Conservation (phyloP, 805 yeast genomes). For the Saccharomyces eubayanus region DNA sequence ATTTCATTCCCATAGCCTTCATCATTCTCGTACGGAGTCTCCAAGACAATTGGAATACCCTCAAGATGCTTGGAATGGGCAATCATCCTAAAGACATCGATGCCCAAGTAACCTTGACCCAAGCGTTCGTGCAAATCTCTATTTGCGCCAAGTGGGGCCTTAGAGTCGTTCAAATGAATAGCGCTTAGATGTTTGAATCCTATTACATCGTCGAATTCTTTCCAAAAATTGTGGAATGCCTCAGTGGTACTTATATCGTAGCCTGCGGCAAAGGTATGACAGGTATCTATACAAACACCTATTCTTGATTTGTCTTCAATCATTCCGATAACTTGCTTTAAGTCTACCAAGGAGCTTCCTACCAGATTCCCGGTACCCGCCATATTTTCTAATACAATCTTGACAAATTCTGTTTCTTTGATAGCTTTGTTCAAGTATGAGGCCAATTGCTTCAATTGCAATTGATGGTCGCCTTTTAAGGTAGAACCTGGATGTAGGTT, state of each 20-base stretch:
- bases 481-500: slow-evolving; percentile 93
- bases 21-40: slow-evolving; percentile 71
- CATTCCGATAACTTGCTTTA: slow-evolving; percentile 62
- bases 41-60: slow-evolving; percentile 72
- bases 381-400: slow-evolving; percentile 91
- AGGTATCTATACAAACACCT: slow-evolving; percentile 96
- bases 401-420: slow-evolving; percentile 64
- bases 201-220: slow-evolving; percentile 58
- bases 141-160: slow-evolving; percentile 84
- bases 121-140: slow-evolving; percentile 85
- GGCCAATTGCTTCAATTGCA: slow-evolving; percentile 64
- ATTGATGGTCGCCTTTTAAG: slow-evolving; percentile 57
- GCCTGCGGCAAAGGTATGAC: slow-evolving; percentile 96
- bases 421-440: slow-evolving; percentile 73
- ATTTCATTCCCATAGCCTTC: slow-evolving; percentile 77
- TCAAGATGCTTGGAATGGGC: slow-evolving; percentile 60
- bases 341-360: slow-evolving; percentile 73
- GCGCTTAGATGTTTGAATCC: slow-evolving; percentile 73
- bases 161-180: slow-evolving; percentile 88
- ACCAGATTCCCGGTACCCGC: slow-evolving; percentile 93
- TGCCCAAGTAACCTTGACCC: slow-evolving; percentile 83
- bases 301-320: slow-evolving; percentile 76
- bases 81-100: slow-evolving; percentile 71
- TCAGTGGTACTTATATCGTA: slow-evolving; percentile 67
- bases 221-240: slow-evolving; percentile 61